Base-by-base conservation (phyloP, 2,329 filamentous ascomycete species). In the Botrytis cinerea region DNA sequence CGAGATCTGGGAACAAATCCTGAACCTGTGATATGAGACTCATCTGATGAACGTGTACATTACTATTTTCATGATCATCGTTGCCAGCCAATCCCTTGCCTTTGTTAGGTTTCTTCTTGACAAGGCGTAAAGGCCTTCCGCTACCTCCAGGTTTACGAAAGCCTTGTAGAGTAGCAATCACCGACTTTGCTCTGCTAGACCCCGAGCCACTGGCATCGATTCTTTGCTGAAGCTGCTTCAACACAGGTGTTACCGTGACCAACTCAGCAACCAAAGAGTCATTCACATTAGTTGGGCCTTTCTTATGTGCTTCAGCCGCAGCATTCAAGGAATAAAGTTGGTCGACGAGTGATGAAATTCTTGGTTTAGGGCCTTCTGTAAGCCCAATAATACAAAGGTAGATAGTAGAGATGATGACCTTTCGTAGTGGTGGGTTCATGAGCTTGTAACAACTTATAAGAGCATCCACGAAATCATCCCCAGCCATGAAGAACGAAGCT, bases 1-100 rank as follows among this genome's bases (percentile, higher is more conserved):
- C 94, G 16, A 98, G 85, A 75, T 97, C 90, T 0, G 95, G 94
- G 79, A 98, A 98, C 0, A 98, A 85, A 80, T 99, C 95, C 80
- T 97, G 94, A n/a, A 99, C 87, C 81, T 97, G 93, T 0, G 92
- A 92, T 70, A 98, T 90, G 67, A 95, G 89, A 78, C 92, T 95
- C 89, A 97, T 92, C 60, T 87, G 90, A 82, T 97, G 94, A 35
- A 95, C 84, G 79, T 96, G 93, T 64, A 80, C 64, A 40, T 75
- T 70, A 3, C 59, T 70, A 48, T 73, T 68, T 6, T 51, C 71
- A 59, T 76, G 63, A 62, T 83, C 82, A 57, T 70, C 54, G 35
- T 46, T 91, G 91, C 81, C 93, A 94, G 77, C 90, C 87, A 7
- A 88, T 80, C 57, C 72, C 59, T 73, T 73, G 25, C 72, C 72